Evolutionary conservation across 306 rosid species (phyloP).

Genomic region (Sophora flavescens): DNA sequence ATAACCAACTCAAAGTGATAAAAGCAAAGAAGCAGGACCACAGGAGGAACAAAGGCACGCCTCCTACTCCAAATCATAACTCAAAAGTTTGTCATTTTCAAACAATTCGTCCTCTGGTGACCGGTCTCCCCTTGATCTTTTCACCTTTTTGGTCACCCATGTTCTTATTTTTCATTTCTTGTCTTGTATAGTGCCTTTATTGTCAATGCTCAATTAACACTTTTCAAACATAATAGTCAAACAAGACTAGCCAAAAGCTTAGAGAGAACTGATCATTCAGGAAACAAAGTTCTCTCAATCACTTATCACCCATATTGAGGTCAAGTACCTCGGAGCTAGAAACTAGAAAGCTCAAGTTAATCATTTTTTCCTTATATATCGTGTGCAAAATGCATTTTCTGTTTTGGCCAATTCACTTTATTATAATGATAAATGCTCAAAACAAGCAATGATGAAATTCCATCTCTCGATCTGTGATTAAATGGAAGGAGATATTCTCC

Average conservation of each 20-base stretch:
- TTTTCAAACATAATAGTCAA: conserved; percentile 25
- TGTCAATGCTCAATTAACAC: conserved; percentile 11
- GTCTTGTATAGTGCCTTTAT: conserved; percentile 17
- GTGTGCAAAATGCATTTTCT: conserved; percentile 31
- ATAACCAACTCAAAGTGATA: conserved; percentile 38
- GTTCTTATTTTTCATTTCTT: conserved; percentile 20
- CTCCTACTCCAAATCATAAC: background rate
- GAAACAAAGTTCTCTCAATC: background rate
- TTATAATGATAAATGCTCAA: conserved; percentile 24
- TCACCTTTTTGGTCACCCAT: conserved; percentile 18
- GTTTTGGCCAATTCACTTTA: conserved; percentile 35
- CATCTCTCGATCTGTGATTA: conserved; percentile 12
- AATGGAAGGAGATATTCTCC: background rate
- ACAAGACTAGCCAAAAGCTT: background rate
- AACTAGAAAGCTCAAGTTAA: conserved; percentile 16
- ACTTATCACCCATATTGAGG: conserved; percentile 7
- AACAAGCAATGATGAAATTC: conserved; percentile 37
- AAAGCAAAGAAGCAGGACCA: conserved; percentile 47
- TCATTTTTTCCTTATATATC: conserved; percentile 13
- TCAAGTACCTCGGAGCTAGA: conserved; percentile 17
- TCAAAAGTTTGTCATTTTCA: conserved; percentile 36
- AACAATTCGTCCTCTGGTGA: background rate
- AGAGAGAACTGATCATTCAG: background rate
- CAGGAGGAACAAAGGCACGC: conserved; percentile 20
- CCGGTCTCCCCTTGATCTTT: conserved; percentile 33